A percentile compares a stretch with the other conserved stretches of the same genome.
These are phyloP conservation scores for Solanum appendiculatum DNA, from an alignment of 257 asterid genomes.

Conservation along the genomic window DNA sequence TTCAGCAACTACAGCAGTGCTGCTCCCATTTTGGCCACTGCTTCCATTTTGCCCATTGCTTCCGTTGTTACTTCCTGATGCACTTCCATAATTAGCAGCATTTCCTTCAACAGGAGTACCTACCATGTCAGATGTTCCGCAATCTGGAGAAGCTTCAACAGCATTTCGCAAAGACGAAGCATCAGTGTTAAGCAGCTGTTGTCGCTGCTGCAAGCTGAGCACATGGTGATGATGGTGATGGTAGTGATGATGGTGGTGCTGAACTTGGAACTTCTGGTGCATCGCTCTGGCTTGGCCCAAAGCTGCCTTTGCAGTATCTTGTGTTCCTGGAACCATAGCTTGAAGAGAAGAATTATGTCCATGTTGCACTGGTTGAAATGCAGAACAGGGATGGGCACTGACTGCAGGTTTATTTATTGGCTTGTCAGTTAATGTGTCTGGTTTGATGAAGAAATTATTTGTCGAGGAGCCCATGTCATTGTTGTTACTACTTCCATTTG, in stretches of 20 bases:
- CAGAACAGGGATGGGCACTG: constrained; percentile 10
- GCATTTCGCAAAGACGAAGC: constrained; percentile 9
- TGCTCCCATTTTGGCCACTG: constrained; percentile 29
- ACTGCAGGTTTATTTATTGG: constrained; percentile 8
- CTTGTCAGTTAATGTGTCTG: constrained; percentile 15
- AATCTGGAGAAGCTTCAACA: constrained; percentile 11
- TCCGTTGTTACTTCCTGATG: constrained; percentile 36
- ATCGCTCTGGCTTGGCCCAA: constrained; percentile 10
- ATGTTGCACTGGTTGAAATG: constrained; percentile 24
- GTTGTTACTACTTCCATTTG: constrained; percentile 42
- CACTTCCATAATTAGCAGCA: constrained; percentile 39
- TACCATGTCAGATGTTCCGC: constrained; percentile 9
- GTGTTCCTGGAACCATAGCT: constrained; percentile 10
- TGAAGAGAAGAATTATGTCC: constrained; percentile 15
- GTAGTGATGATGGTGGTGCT: constrained; percentile 42
- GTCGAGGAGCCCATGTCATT: constrained; percentile 46
- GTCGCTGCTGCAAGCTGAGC: constrained; percentile 23
- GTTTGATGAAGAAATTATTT: constrained; percentile 20
- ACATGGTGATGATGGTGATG: constrained; percentile 43
- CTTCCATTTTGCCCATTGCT: constrained; percentile 35
- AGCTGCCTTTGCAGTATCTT: constrained; percentile 11
- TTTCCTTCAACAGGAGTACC: constrained; percentile 19
- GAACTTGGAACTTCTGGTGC: constrained; percentile 31
- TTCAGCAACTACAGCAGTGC: constrained; percentile 24
- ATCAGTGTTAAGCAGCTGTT: constrained; percentile 11